These are phyloP conservation scores for Phanerochaete carnosa DNA, from an alignment of 768 basidiomycete species.

Conservation along the genomic window DNA sequence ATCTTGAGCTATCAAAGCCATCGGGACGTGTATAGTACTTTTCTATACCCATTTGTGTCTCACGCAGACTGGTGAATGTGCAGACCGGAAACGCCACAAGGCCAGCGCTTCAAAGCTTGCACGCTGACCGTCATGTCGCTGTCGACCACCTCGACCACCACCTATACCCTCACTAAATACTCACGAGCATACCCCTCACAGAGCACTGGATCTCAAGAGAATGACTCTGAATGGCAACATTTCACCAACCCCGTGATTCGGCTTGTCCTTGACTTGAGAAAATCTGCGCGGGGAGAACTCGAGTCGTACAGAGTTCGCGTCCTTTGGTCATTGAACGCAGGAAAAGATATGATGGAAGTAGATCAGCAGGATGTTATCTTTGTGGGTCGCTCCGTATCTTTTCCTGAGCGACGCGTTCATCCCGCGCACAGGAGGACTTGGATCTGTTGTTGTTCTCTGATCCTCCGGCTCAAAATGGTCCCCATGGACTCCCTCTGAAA, in stretches of 20 bases:
- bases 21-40: too few species aligned
- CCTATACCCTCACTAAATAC: constrained; percentile 59
- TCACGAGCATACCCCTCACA: constrained; percentile 56
- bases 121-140: constrained; percentile 31
- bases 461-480: constrained; percentile 21
- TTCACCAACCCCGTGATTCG: constrained; percentile 67
- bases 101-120: neutral
- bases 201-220: constrained; percentile 13
- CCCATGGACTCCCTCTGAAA: constrained; percentile 68
- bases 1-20: too few species aligned
- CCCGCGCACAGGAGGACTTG: constrained; percentile 62
- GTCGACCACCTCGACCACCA: constrained; percentile 57
- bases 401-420: neutral
- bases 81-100: neutral
- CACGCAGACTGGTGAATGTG: too few species aligned
- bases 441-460: constrained; percentile 68
- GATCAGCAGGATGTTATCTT: constrained; percentile 60
- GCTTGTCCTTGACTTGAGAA: constrained; percentile 59
- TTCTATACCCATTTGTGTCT: too few species aligned
- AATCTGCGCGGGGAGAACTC: constrained; percentile 41
- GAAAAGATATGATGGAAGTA: constrained; percentile 30
- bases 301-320: constrained; percentile 66
- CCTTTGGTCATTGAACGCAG: constrained; percentile 51
- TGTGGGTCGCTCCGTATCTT: constrained; percentile 36
- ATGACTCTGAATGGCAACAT: constrained; percentile 68